phyloP scores from a whole-genome alignment of 345 rosid genomes.

The Hypericum androsaemum region DNA sequence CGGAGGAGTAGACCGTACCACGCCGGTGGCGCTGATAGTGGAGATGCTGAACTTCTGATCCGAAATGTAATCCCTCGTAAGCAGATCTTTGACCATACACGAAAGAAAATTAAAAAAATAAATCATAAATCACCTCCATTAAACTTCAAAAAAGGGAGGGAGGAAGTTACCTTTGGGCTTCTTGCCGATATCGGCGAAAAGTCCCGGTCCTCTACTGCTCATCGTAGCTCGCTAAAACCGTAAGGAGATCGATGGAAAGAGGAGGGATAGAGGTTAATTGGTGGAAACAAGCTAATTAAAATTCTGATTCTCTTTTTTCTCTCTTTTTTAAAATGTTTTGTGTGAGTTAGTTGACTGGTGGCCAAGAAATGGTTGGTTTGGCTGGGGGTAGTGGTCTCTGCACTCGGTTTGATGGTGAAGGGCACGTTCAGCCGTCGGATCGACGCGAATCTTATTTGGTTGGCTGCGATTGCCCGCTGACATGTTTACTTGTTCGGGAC shows the following conservation, averaged over 20 bases:
- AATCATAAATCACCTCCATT: too few relatives aligned
- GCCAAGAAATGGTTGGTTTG: too few relatives aligned
- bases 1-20: slow-evolving; percentile 39
- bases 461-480: too few relatives aligned
- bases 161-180: slow-evolving; percentile 57
- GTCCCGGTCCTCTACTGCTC: slow-evolving; percentile 76
- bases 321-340: too few relatives aligned
- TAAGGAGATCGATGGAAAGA: background rate
- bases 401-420: too few relatives aligned
- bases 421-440: too few relatives aligned
- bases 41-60: slow-evolving; percentile 74
- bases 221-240: slow-evolving; percentile 19
- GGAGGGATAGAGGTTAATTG: background rate
- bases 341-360: too few relatives aligned
- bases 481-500: too few relatives aligned
- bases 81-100: slow-evolving; percentile 43
- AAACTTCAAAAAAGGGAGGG: background rate
- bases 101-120: background rate
- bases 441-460: too few relatives aligned
- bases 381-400: too few relatives aligned
- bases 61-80: slow-evolving; percentile 68
- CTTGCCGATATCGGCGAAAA: slow-evolving; percentile 84
- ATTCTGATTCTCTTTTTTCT: too few relatives aligned
- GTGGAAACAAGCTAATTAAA: too few relatives aligned
- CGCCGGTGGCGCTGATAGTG: slow-evolving; percentile 55